These are phyloP conservation scores for Suillus sp. DNA, from an alignment of 768 basidiomycete genomes.

Conservation along the genomic window DNA sequence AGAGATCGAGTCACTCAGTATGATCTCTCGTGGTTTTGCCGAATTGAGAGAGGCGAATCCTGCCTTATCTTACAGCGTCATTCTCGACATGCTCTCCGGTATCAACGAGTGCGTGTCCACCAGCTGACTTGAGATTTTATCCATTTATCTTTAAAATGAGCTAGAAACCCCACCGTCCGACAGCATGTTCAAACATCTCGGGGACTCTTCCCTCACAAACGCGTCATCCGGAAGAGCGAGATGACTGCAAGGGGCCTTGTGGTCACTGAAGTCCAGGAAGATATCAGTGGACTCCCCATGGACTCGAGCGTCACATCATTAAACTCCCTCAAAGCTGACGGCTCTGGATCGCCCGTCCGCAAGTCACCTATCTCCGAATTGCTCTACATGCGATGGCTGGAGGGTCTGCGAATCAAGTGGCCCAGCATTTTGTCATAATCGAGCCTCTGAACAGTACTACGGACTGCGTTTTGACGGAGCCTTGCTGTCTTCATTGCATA, in stretches of 20 bases:
- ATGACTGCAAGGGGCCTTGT: constrained; percentile 85
- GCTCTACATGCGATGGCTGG: constrained; percentile 96
- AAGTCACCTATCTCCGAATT: constrained; percentile 94
- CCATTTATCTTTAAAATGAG: constrained; percentile 13
- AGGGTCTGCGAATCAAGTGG: constrained; percentile 91
- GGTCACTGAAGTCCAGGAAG: constrained; percentile 81
- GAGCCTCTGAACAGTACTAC: background rate
- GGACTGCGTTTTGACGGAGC: background rate
- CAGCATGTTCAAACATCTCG: constrained; percentile 83
- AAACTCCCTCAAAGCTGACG: constrained; percentile 37
- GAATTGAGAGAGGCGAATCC: constrained; percentile 85
- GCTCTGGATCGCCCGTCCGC: constrained; percentile 46
- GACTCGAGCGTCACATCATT: constrained; percentile 32
- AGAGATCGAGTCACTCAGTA: constrained; percentile 86
- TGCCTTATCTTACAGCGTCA: constrained; percentile 80
- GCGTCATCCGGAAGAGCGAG: constrained; percentile 76
- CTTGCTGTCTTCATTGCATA: background rate
- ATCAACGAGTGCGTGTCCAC: constrained; percentile 79
- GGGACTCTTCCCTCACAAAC: constrained; percentile 78
- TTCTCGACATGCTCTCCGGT: constrained; percentile 87
- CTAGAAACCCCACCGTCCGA: constrained; percentile 75
- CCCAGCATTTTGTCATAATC: constrained; percentile 58
- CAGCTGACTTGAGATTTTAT: background rate
- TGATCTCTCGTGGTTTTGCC: constrained; percentile 86
- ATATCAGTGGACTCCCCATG: constrained; percentile 54